Evolutionary conservation across 352 stramenopile genomes (phyloP).

Genomic region (Phytopythium ostracodes): DNA sequence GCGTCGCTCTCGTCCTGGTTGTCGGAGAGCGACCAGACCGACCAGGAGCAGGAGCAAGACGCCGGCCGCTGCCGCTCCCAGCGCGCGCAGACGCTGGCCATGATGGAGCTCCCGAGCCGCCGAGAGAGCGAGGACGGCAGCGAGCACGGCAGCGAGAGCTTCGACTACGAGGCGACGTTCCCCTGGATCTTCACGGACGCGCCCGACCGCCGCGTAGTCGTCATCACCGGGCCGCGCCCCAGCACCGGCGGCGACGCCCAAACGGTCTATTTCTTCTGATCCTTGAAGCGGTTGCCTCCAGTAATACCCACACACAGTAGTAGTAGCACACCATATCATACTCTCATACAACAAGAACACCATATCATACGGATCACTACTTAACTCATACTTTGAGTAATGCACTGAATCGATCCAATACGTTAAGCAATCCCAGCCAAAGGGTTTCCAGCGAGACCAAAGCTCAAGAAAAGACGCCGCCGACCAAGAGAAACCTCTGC

Average conservation of each 20-base stretch:
- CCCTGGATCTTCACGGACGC: conserved; percentile 4
- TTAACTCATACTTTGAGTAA: too few species aligned
- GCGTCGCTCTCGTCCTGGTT: conserved; percentile 2
- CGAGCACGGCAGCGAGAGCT: background rate
- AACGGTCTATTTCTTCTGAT: conserved; percentile 7
- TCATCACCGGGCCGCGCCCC: conserved; percentile 3
- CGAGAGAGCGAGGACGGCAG: background rate
- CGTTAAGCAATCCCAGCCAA: background rate
- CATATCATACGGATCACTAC: too few species aligned
- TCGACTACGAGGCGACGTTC: conserved; percentile 4
- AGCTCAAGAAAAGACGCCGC: background rate
- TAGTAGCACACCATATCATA: too few species aligned
- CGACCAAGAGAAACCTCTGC: background rate
- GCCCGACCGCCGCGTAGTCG: conserved; percentile 1
- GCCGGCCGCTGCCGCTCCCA: background rate
- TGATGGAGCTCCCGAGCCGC: background rate
- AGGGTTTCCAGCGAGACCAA: background rate
- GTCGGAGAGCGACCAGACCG: conserved; percentile 1
- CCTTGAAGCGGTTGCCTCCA: too few species aligned
- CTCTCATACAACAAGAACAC: too few species aligned
- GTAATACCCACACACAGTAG: too few species aligned
- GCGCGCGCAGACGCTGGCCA: background rate
- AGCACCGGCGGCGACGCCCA: background rate
- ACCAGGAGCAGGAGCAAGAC: background rate
- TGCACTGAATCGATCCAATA: background rate